These are phyloP conservation scores for Ogataea methylovora DNA, from an alignment of 805 yeast species.

Conservation along the genomic window DNA sequence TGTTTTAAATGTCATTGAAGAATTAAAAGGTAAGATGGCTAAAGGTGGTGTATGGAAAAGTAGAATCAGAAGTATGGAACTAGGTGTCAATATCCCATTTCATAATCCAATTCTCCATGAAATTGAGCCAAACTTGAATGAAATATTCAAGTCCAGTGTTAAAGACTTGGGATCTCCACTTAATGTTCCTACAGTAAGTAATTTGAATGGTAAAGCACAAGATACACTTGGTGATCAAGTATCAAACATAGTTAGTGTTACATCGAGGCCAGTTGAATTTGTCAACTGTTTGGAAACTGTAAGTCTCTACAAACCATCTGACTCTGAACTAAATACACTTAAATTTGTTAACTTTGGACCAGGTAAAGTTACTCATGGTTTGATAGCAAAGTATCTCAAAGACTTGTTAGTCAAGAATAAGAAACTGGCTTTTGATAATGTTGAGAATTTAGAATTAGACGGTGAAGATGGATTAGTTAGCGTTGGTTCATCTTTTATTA, in stretches of 20 bases:
- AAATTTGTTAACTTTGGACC: conserved; percentile 24
- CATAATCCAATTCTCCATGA: conserved; percentile 24
- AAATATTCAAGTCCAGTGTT: conserved; percentile 3
- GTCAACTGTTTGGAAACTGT: conserved; percentile 20
- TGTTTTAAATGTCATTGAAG: conserved; percentile 8
- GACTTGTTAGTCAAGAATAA: conserved; percentile 5
- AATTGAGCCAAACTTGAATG: conserved; percentile 17
- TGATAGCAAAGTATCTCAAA: conserved; percentile 17
- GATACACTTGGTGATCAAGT: conserved; percentile 11
- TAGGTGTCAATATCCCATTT: conserved; percentile 25
- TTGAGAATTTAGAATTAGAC: conserved; percentile 1
- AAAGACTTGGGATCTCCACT: conserved; percentile 5
- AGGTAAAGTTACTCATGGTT: conserved; percentile 16
- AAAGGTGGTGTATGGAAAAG: conserved; percentile 14
- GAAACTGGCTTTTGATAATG: neutral
- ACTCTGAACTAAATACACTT: conserved; percentile 3
- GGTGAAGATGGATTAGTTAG: neutral
- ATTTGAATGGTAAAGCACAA: conserved; percentile 19
- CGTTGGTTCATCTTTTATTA: neutral
- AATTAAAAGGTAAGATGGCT: conserved; percentile 9
- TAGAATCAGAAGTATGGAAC: conserved; percentile 18
- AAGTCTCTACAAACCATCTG: conserved; percentile 3
- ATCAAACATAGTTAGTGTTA: conserved; percentile 20
- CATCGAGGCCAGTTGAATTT: conserved; percentile 26
- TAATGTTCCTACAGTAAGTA: conserved; percentile 20